Conservation (phyloP, 176 grass and related monocot species). For the Raddia guianensis region DNA sequence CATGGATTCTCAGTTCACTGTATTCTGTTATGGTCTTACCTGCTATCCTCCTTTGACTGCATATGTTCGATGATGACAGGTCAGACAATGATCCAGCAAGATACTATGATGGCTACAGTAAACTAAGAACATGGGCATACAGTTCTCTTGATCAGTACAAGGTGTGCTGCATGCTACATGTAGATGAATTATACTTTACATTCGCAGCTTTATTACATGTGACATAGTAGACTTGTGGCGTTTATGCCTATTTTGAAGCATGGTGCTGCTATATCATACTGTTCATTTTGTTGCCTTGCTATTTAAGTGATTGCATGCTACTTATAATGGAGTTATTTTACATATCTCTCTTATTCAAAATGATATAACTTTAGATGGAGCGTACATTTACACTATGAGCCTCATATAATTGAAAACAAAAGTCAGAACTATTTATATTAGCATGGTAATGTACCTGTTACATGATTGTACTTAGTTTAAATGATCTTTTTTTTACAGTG, state of each 20-base stretch:
- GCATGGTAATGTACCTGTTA: not conserved
- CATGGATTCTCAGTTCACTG: not conserved
- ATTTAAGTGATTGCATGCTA: not conserved
- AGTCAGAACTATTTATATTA: not conserved
- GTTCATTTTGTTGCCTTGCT: not conserved
- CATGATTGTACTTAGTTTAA: slow-evolving; percentile 1
- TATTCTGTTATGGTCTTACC: slow-evolving; percentile 3
- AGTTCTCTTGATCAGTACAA: slow-evolving; percentile 96
- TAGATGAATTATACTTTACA: slow-evolving; percentile 23
- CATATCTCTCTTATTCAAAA: slow-evolving; percentile 29
- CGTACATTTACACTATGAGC: not conserved
- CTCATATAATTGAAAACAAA: not conserved
- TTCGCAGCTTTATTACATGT: slow-evolving; percentile 30
- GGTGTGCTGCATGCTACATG: slow-evolving; percentile 51
- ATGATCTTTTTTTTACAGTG: not conserved
- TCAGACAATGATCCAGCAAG: slow-evolving; percentile 64
- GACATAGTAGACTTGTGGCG: not conserved
- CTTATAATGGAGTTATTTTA: not conserved
- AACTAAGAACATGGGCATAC: slow-evolving; percentile 90
- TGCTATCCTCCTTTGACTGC: slow-evolving; percentile 24
- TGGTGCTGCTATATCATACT: not conserved
- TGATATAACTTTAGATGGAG: not conserved
- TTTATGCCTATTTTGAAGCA: slow-evolving; percentile 2
- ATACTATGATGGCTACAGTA: slow-evolving; percentile 80
- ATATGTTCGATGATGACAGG: slow-evolving; percentile 46